A percentile compares a stretch with the other conserved stretches of the same genome.
Conservation (phyloP, 768 basidiomycete genomes). For the Lactarius pseudohatsudake region DNA sequence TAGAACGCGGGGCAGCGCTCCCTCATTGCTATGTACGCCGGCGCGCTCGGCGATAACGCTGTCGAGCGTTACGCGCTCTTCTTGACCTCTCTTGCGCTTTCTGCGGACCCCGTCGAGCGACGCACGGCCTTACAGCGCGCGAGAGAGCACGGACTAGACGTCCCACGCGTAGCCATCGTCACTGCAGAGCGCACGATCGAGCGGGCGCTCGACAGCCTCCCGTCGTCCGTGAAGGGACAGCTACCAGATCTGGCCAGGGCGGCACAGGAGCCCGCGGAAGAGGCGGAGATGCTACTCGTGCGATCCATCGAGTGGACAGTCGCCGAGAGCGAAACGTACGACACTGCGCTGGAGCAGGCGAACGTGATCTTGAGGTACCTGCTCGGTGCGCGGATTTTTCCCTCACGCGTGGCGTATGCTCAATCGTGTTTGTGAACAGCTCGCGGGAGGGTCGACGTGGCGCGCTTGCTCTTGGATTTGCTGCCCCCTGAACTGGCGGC, state of each 20-base stretch:
- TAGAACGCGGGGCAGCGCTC: slow-evolving; percentile 76
- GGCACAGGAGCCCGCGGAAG: slow-evolving; percentile 40
- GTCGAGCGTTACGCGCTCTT: slow-evolving; percentile 91
- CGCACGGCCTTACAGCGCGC: slow-evolving; percentile 70
- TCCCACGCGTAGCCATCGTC: slow-evolving; percentile 72
- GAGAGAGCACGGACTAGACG: slow-evolving; percentile 80
- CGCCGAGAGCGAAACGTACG: slow-evolving; percentile 68
- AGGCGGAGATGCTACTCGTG: slow-evolving; percentile 63
- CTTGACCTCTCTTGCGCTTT: slow-evolving; percentile 72
- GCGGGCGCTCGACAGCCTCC: slow-evolving; percentile 54
- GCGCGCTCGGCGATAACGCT: slow-evolving; percentile 86
- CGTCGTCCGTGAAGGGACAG: slow-evolving; percentile 17
- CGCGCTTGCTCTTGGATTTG: slow-evolving; percentile 55
- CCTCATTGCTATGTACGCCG: slow-evolving; percentile 92
- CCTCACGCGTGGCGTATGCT: not conserved
- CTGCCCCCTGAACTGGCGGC: slow-evolving; percentile 63
- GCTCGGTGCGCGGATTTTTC: slow-evolving; percentile 58
- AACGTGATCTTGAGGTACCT: slow-evolving; percentile 89
- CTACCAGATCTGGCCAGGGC: slow-evolving; percentile 23
- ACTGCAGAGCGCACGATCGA: slow-evolving; percentile 80
- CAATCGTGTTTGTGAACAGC: slow-evolving; percentile 42
- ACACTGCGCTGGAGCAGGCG: slow-evolving; percentile 79
- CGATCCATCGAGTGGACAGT: slow-evolving; percentile 95
- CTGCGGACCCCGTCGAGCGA: slow-evolving; percentile 63
- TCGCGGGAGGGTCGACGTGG: slow-evolving; percentile 71